Percentiles rank a stretch among this genome's conserved stretches.
Evolutionary conservation across 768 basidiomycete species (phyloP).

Genomic region (Tubosaeta sp.): DNA sequence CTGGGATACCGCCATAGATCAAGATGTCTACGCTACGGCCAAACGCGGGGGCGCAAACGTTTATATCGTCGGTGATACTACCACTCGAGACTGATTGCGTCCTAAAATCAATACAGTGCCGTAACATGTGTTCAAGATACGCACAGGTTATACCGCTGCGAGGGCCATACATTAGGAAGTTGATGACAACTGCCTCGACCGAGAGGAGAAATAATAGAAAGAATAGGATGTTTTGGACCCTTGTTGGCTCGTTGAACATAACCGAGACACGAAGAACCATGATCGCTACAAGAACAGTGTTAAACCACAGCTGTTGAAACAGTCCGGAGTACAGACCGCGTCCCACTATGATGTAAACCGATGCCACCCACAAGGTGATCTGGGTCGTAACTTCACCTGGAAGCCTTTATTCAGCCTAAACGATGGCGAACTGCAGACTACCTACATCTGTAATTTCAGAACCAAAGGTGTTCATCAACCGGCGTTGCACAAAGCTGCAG

Average conservation of each 20-base stretch:
- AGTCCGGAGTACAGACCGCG: slow-evolving; percentile 3
- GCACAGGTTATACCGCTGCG: not conserved
- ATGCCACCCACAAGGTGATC: not conserved
- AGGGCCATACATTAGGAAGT: not conserved
- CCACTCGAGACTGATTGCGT: not conserved
- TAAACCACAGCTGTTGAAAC: not conserved
- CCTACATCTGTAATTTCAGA: slow-evolving; percentile 4
- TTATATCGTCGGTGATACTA: not conserved
- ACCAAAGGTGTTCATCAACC: not conserved
- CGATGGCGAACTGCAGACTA: not conserved
- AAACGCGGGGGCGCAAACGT: too few relatives aligned
- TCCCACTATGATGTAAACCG: not conserved
- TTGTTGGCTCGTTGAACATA: slow-evolving; percentile 9
- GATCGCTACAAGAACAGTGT: not conserved
- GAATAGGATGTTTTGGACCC: not conserved
- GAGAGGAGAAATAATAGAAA: slow-evolving; percentile 2
- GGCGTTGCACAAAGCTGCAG: too few relatives aligned
- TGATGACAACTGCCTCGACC: not conserved
- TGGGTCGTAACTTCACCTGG: not conserved
- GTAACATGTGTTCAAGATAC: not conserved
- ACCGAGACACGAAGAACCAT: slow-evolving; percentile 14
- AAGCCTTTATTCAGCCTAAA: not conserved
- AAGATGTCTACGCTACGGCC: too few relatives aligned
- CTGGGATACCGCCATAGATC: not conserved
- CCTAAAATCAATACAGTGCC: not conserved